Base-by-base conservation (phyloP, 768 basidiomycete genomes). In the Coprinopsis sp. region DNA sequence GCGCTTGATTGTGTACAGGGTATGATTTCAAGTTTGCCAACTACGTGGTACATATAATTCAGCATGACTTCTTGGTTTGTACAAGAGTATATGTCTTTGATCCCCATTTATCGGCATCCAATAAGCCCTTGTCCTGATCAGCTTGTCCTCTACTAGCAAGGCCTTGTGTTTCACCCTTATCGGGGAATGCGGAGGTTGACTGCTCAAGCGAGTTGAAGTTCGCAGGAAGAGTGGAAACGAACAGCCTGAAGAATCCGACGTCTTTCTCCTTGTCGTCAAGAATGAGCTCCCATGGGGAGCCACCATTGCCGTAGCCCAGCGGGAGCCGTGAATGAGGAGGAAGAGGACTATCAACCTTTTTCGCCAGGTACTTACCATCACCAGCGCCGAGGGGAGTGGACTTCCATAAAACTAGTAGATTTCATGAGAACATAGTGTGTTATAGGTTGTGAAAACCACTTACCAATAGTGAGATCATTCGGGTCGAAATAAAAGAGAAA, bases 401-500 rank as follows among this genome's bases (percentile, higher is more conserved):
- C 50, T 61, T 66, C 67, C 58, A 40, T 11, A 36, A 22, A 11
- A 23, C 29, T 50, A 30, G n/a, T n/a, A n/a, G n/a, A n/a, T n/a
- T n/a, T n/a, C n/a, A n/a, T n/a, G n/a, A n/a, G n/a, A 25, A n/a
- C 31, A 39, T 18, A 37, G 25, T 33, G 33, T 23, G n/a, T 12
- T 29, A 24, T 11, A 23, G 16, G 25, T n/a, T n/a, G n/a, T n/a
- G n/a, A n/a, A n/a, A n/a, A n/a, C 21, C 12, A 51, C 64, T 46
- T 38, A 68, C 67, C 51, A 39, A 73, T 68, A 1, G 59, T 57
- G 30, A 71, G 48, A 42, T 66, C 64, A n/a, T 57, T 61, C 6
- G 67, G 67, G 37, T 74, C 71, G 41, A 74, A 75, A 45, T 70
- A 66, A 52, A 72, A 71, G 4, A 70, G 57, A 24, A 68, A 68